Evolutionary conservation across 2,329 filamentous ascomycete genomes (phyloP).

Genomic region (Fusarium sp.): DNA sequence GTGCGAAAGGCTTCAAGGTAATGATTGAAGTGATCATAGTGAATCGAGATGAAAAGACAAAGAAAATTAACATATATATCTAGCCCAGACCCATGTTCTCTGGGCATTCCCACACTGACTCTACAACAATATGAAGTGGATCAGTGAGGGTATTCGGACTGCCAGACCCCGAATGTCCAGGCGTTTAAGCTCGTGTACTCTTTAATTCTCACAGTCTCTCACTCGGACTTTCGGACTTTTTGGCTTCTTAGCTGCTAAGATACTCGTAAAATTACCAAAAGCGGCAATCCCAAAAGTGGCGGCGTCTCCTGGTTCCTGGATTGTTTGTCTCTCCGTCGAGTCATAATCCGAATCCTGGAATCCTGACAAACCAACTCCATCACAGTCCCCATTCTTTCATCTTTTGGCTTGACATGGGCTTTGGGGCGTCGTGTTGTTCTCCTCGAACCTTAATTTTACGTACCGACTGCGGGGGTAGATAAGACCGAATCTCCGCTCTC

Average conservation of each 20-base stretch:
- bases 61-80: slow-evolving; percentile 18
- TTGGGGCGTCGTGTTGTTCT: slow-evolving; percentile 20
- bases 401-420: slow-evolving; percentile 15
- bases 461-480: slow-evolving; percentile 17
- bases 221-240: slow-evolving; percentile 24
- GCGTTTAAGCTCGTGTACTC: background rate
- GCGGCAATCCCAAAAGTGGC: slow-evolving; percentile 4
- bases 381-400: slow-evolving; percentile 4
- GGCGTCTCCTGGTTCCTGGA: background rate
- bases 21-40: background rate
- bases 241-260: background rate
- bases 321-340: slow-evolving; percentile 4
- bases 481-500: slow-evolving; percentile 32
- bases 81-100: slow-evolving; percentile 12
- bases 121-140: slow-evolving; percentile 25
- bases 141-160: slow-evolving; percentile 43
- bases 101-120: slow-evolving; percentile 10
- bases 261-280: slow-evolving; percentile 23
- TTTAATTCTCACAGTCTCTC: background rate
- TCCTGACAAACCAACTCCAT: slow-evolving; percentile 19
- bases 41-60: slow-evolving; percentile 6
- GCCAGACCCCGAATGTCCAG: slow-evolving; percentile 35
- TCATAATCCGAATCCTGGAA: slow-evolving; percentile 12
- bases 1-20: background rate
- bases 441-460: slow-evolving; percentile 18